Evolutionary conservation across 1,284 basidiomycete genomes (phyloP).

Genomic region (Lignosus rhinocerotis): DNA sequence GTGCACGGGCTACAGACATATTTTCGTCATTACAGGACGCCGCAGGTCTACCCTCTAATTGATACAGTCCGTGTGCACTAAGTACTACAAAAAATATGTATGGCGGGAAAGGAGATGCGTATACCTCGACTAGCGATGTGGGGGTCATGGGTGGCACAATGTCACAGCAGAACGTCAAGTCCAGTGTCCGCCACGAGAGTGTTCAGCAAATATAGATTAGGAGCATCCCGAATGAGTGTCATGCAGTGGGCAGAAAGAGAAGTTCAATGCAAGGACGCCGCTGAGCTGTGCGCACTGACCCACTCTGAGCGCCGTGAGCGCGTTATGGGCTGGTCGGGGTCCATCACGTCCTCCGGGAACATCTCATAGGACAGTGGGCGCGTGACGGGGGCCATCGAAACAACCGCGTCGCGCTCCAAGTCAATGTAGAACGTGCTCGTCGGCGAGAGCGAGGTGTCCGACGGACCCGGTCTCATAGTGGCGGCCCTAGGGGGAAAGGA

Average conservation of each 20-base stretch:
- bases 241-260: neutral
- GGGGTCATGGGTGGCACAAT: slow-evolving; percentile 13
- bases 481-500: slow-evolving; percentile 20
- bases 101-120: neutral
- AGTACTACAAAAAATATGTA: slow-evolving; percentile 11
- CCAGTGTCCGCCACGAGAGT: slow-evolving; percentile 7
- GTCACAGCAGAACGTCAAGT: slow-evolving; percentile 17
- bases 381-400: slow-evolving; percentile 16
- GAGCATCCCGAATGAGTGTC: neutral
- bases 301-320: slow-evolving; percentile 52
- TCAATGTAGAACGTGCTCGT: slow-evolving; percentile 25
- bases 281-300: slow-evolving; percentile 48
- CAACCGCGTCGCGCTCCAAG: slow-evolving; percentile 20
- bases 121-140: slow-evolving; percentile 22
- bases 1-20: slow-evolving; percentile 12
- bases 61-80: slow-evolving; percentile 15
- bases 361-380: slow-evolving; percentile 30
- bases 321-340: slow-evolving; percentile 59
- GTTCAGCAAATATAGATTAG: neutral
- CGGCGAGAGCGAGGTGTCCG: slow-evolving; percentile 13
- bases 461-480: neutral
- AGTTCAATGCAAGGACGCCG: slow-evolving; percentile 9
- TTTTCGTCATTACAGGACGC: slow-evolving; percentile 13
- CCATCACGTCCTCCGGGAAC: slow-evolving; percentile 42
- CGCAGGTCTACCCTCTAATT: slow-evolving; percentile 15